Percentiles rank a stretch among this genome's conserved stretches.
Conservation (phyloP, 2,329 filamentous ascomycete species). For the Neobulgaria alba region DNA sequence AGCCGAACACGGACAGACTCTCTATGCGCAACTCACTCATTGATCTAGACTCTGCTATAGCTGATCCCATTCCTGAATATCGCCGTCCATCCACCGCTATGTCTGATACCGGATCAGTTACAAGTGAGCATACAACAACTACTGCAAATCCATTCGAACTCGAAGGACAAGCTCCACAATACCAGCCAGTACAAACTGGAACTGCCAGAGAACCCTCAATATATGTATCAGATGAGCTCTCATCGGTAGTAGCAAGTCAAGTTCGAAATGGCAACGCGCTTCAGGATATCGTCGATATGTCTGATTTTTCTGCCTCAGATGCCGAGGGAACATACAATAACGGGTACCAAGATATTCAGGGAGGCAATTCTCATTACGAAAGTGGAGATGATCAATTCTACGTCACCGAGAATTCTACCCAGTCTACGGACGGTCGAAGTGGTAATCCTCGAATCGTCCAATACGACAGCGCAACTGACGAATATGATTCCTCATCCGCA, state of each 20-base stretch:
- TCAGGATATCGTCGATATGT: constrained; percentile 22
- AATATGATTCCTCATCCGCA: background rate
- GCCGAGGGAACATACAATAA: background rate
- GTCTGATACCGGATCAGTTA: constrained; percentile 36
- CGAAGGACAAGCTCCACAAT: constrained; percentile 52
- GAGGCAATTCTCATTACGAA: too few species aligned
- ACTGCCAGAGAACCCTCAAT: constrained; percentile 31
- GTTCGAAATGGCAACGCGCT: constrained; percentile 13
- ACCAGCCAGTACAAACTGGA: constrained; percentile 31
- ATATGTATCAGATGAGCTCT: constrained; percentile 53
- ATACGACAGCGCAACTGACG: background rate
- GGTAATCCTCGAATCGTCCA: background rate
- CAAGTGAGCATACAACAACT: constrained; percentile 42
- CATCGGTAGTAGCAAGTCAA: constrained; percentile 37
- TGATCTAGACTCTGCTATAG: constrained; percentile 45
- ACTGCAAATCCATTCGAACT: constrained; percentile 52
- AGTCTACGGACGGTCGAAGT: background rate
- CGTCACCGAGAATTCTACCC: constrained; percentile 6
- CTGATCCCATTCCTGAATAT: constrained; percentile 33
- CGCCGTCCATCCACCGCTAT: constrained; percentile 25
- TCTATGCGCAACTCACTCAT: constrained; percentile 34
- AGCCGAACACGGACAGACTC: constrained; percentile 12
- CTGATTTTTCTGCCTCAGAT: constrained; percentile 26
- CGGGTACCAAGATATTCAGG: background rate
- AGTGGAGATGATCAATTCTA: background rate